phyloP scores from a whole-genome alignment of 805 yeast species.

The Kockiozyma suomiensis region DNA sequence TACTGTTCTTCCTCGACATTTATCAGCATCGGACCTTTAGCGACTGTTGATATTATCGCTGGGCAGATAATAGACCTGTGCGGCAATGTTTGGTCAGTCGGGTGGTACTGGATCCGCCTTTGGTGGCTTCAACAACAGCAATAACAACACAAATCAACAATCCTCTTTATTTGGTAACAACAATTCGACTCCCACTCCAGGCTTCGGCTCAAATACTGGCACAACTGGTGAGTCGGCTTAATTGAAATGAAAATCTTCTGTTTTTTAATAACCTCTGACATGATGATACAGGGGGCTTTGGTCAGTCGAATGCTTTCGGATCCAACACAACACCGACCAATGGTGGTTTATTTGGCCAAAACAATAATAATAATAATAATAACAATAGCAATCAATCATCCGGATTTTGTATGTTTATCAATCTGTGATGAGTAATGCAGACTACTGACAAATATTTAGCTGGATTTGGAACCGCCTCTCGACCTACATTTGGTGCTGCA shows the following conservation, averaged over 20 bases:
- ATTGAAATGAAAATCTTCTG: slow-evolving; percentile 5
- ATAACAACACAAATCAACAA: slow-evolving; percentile 16
- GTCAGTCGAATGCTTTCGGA: slow-evolving; percentile 16
- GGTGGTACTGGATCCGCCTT: slow-evolving; percentile 32
- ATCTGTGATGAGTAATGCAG: neutral
- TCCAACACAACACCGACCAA: slow-evolving; percentile 1
- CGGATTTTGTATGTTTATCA: slow-evolving; percentile 25
- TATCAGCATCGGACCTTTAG: neutral
- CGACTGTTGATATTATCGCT: neutral
- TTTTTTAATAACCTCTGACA: neutral
- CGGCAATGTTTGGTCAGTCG: slow-evolving; percentile 31
- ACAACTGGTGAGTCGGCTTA: slow-evolving; percentile 9
- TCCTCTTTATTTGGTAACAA: slow-evolving; percentile 23
- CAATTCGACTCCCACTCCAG: slow-evolving; percentile 18
- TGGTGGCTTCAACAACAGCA: slow-evolving; percentile 32
- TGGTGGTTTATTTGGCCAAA: slow-evolving; percentile 47
- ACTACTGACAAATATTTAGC: slow-evolving; percentile 13
- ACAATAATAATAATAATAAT: slow-evolving; percentile 42
- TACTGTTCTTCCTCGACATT: neutral
- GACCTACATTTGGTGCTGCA: slow-evolving; percentile 30
- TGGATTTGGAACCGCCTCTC: slow-evolving; percentile 27
- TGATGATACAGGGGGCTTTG: slow-evolving; percentile 7
- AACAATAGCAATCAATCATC: slow-evolving; percentile 38
- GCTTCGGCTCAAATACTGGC: slow-evolving; percentile 21
- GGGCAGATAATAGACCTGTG: neutral